Base-by-base conservation (phyloP, 768 basidiomycete species). In the Rhodocollybia butyracea region DNA sequence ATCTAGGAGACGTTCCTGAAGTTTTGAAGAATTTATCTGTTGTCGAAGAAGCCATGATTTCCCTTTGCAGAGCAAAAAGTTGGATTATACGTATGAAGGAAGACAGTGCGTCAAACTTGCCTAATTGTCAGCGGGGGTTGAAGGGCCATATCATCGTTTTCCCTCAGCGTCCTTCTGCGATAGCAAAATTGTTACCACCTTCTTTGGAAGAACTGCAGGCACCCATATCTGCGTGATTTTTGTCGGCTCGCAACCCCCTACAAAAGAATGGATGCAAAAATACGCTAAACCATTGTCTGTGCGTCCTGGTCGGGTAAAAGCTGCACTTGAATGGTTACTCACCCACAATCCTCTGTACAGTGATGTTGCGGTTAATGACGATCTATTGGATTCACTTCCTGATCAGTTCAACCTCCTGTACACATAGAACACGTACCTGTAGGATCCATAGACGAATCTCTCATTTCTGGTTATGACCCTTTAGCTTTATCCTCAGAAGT, bases 41-140 rank as follows among this genome's bases (percentile, higher is more conserved):
- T 19, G 64, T 77, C 7, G 73, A 77, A 54, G 73, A 76, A 59
- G 61, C 69, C 0, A 74, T 76, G 67, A 74, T 77, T 45, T 63
- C 72, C 0, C 58, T 60, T 8, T 75, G 70, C 57, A 61, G 68
- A 0, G 66, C 74, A 0, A 75, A 73, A 53, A 66, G 62, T 45
- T 72, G 66, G 63, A 64, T 77, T 22, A 51, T 77, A 6, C 70
- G 72, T 41, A 46, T 77, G 1, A 67, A 68, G 39, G 64, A 69
- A 54, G 59, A n/a, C n/a, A n/a, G 60, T 29, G 51, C 56, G 12
- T 11, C 15, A 3, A 32, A 52, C 2, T 27, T 36, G 11, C 57
- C 66, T 3, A 52, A 57, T 32, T 29, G 42, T 0, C 74, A 78
- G 53, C 46, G 69, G 2, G 75, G 68, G 0, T 15, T 76, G 11